phyloP scores from a whole-genome alignment of 1,139 yeast genomes.

The Yarrowia galli region DNA sequence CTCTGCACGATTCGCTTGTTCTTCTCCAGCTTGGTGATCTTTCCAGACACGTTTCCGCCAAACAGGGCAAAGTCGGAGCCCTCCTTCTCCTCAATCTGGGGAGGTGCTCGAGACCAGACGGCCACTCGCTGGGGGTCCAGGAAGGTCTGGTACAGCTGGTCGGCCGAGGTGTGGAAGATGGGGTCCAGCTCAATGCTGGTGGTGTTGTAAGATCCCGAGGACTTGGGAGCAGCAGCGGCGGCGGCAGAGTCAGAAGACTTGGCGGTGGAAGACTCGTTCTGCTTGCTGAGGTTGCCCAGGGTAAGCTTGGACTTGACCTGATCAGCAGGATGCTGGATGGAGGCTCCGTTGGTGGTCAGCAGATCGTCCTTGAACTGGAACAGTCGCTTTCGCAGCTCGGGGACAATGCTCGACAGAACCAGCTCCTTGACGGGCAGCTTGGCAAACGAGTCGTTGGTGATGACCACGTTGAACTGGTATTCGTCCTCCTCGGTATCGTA shows the following conservation, averaged over 20 bases:
- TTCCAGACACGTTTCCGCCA: constrained; percentile 88
- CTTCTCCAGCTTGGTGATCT: constrained; percentile 64
- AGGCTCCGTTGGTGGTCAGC: constrained; percentile 77
- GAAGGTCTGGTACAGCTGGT: constrained; percentile 78
- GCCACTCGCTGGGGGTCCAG: constrained; percentile 77
- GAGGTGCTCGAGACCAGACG: constrained; percentile 88
- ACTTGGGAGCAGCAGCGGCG: constrained; percentile 43
- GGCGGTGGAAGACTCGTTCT: constrained; percentile 40
- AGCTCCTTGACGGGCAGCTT: constrained; percentile 60
- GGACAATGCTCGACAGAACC: constrained; percentile 68
- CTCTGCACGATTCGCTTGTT: constrained; percentile 66
- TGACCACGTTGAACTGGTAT: constrained; percentile 79
- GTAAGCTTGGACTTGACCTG: constrained; percentile 74
- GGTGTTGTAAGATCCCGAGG: constrained; percentile 64
- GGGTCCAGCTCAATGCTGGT: constrained; percentile 80
- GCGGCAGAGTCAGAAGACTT: constrained; percentile 41
- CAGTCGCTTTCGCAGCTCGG: constrained; percentile 68
- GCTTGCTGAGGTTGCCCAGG: constrained; percentile 47
- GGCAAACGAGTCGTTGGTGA: constrained; percentile 60
- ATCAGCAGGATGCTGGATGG: constrained; percentile 79
- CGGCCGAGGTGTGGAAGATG: constrained; percentile 84
- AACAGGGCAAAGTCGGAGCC: constrained; percentile 75
- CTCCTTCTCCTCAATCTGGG: constrained; percentile 65
- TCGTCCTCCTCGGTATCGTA: constrained; percentile 88
- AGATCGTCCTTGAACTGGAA: constrained; percentile 77